phyloP scores from a whole-genome alignment of 106 monocot species.

The Posidonia australis region DNA sequence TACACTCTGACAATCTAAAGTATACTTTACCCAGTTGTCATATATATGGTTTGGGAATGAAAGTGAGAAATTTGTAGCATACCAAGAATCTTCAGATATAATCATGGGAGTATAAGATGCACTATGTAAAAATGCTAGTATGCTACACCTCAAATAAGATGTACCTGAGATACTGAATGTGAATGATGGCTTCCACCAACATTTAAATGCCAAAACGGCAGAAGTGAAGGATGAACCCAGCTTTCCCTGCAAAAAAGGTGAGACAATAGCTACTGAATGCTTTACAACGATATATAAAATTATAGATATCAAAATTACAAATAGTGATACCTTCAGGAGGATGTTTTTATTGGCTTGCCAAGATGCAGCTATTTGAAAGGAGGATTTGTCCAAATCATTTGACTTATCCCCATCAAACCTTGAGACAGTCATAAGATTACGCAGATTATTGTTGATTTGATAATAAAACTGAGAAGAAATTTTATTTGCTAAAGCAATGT shows the following conservation, averaged over 20 bases:
- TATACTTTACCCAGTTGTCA: too few species aligned
- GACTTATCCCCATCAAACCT: constrained; percentile 55
- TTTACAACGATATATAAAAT: not conserved
- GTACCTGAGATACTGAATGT: constrained; percentile 95
- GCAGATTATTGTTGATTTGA: not conserved
- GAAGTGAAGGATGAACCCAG: constrained; percentile 60
- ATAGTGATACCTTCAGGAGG: constrained; percentile 53
- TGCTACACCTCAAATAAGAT: not conserved
- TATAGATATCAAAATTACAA: not conserved
- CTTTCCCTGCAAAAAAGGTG: constrained; percentile 53
- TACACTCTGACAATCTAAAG: too few species aligned
- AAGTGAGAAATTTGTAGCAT: too few species aligned
- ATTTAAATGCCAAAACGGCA: constrained; percentile 73
- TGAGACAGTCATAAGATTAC: not conserved
- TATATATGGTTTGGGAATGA: too few species aligned
- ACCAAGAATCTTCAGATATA: not conserved
- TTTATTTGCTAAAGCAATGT: not conserved
- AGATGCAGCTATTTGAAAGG: constrained; percentile 85
- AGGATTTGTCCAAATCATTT: constrained; percentile 33
- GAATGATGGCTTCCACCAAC: constrained; percentile 97
- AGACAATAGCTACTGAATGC: not conserved
- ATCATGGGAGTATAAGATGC: not conserved
- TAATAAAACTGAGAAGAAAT: not conserved
- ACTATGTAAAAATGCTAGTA: not conserved
- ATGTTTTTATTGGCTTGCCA: constrained; percentile 99